Evolutionary conservation across 176 grass and related monocot species (phyloP), one percentile per base, ranked within the genome.

Genomic region (Cenchrus americanus): DNA sequence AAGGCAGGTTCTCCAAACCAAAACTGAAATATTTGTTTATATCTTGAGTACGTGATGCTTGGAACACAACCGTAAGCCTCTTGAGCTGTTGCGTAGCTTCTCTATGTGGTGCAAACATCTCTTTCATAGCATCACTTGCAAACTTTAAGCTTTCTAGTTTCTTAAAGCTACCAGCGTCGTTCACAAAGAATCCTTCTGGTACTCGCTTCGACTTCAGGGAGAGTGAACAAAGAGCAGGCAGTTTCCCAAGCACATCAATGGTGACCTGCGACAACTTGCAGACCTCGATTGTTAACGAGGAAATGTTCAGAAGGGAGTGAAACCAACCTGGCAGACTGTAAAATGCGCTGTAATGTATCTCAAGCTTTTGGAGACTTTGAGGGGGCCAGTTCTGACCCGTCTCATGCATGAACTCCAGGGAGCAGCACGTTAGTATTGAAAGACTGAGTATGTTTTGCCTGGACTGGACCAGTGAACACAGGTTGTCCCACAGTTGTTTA

Each of bases 251-350:
- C 7, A 13, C 50, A 30, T 49, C 15, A 49, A 64, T 7, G 1
- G 50, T 64, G 5, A 19, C 2, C 15, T 7, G 42, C 10, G 76
- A 64, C 5, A 79, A 26, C 60, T 79, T 49, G 22, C 62, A 1
- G 23, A 79, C 42, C 60, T 79, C 76, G 12, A 79, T 62, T 2
- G 76, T 21, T 79, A 79, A 32, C 4, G 43, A 32, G 3, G 76
- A 49, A 11, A 79, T 15, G 1, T 79, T 48, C 3, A 3, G 4
- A 79, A 64, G 42, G 19, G 60, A 49, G 76, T 0, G 0, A 32
- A 79, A 18, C 76, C 76, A 79, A 64, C 0, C 0, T 64, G 76
- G 43, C 43, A 30, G 13, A 21, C 0, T 13, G 3, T 11, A 0
- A 13, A 79, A 50, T 47, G 18, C 5, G 12, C 55, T 67, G 47